phyloP scores from a whole-genome alignment of 768 basidiomycete species.

The Goffeauzyma gilvescens region DNA sequence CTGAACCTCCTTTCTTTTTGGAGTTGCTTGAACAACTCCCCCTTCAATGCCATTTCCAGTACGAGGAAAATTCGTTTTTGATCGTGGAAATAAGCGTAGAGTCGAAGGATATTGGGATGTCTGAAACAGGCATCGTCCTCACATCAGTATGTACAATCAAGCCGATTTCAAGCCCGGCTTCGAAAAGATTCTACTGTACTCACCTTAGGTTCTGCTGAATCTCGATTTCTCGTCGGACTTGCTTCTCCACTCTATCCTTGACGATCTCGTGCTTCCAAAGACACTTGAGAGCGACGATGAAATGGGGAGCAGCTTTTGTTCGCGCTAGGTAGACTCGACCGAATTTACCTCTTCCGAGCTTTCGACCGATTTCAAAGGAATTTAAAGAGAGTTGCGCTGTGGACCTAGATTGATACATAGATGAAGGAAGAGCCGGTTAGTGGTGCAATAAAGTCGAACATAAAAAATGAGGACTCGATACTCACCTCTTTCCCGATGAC shows the following conservation, averaged over 20 bases:
- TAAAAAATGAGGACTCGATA: too few relatives aligned
- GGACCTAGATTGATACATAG: slow-evolving; percentile 1
- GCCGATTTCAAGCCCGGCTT: not conserved
- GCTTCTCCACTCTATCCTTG: slow-evolving; percentile 78
- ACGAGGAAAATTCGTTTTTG: slow-evolving; percentile 93
- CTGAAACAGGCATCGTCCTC: slow-evolving; percentile 28
- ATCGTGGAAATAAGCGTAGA: slow-evolving; percentile 97
- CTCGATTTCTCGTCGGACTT: slow-evolving; percentile 91
- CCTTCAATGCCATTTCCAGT: slow-evolving; percentile 92
- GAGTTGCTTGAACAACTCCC: slow-evolving; percentile 91
- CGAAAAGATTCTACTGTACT: not conserved
- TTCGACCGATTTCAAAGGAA: slow-evolving; percentile 82
- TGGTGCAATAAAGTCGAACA: too few relatives aligned
- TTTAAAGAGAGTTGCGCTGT: slow-evolving; percentile 3
- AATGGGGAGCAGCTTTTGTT: slow-evolving; percentile 68
- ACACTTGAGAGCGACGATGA: slow-evolving; percentile 90
- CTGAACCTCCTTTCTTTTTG: slow-evolving; percentile 67
- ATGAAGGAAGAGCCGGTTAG: slow-evolving; percentile 6
- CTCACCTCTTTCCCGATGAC: too few relatives aligned
- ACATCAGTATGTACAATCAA: not conserved
- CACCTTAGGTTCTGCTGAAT: slow-evolving; percentile 36
- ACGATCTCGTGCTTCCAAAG: slow-evolving; percentile 94
- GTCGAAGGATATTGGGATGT: slow-evolving; percentile 79
- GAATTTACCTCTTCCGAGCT: slow-evolving; percentile 97
- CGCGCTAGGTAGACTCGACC: slow-evolving; percentile 97